A percentile compares a stretch with the other conserved stretches of the same genome.
Conservation (phyloP, 139 green algal species). For the Chlorella sp. region DNA sequence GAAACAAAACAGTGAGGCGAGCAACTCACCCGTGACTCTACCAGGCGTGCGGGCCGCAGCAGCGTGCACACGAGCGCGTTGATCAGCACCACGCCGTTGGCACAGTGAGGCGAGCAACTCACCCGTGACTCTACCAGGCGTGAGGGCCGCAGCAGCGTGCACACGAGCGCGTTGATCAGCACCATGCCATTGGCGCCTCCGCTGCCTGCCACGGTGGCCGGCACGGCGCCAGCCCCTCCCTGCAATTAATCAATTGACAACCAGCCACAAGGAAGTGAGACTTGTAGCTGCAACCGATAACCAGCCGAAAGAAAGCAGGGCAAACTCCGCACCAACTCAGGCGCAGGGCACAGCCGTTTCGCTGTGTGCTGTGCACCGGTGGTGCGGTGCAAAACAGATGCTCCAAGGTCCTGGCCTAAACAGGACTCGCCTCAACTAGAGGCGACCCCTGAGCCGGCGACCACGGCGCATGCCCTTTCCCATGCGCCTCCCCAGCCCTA, state of each 20-base stretch:
- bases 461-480: no score
- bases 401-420: no score
- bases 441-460: no score
- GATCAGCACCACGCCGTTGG: constrained; percentile 63
- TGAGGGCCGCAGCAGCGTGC: neutral
- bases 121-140: neutral
- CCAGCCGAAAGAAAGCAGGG: neutral
- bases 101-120: constrained; percentile 13
- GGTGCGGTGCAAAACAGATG: no score
- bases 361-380: no score
- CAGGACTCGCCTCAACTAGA: no score
- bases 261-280: neutral
- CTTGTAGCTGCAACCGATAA: neutral
- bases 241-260: no score
- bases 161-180: neutral
- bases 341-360: no score
- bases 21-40: constrained; percentile 46
- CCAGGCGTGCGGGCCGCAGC: constrained; percentile 59
- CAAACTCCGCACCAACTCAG: neutral
- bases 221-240: no score
- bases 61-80: constrained; percentile 76
- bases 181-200: neutral
- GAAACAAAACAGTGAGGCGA: neutral
- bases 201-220: neutral
- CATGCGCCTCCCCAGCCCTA: no score